These are phyloP conservation scores for Tulasnella sp. DNA, from an alignment of 768 basidiomycete species.

Conservation along the genomic window DNA sequence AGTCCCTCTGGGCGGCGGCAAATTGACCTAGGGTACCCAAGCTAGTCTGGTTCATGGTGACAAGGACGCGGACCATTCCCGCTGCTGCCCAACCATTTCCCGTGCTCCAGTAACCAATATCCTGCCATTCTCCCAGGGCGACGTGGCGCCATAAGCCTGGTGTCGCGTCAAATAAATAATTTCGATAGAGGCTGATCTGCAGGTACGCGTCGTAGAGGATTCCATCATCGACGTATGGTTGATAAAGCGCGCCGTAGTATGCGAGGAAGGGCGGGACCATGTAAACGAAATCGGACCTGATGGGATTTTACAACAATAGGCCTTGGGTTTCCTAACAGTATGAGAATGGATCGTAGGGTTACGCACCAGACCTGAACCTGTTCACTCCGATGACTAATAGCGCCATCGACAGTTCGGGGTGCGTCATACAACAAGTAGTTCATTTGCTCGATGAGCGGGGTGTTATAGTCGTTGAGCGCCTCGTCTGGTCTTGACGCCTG, in stretches of 20 bases:
- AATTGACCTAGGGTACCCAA: slow-evolving; percentile 4
- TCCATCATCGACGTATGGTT: slow-evolving; percentile 38
- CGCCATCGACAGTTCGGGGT: slow-evolving; percentile 59
- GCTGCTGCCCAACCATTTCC: slow-evolving; percentile 87
- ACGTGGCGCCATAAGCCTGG: slow-evolving; percentile 68
- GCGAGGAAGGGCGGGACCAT: slow-evolving; percentile 85
- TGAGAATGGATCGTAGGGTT: background rate
- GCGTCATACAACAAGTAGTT: slow-evolving; percentile 45
- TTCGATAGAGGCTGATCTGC: slow-evolving; percentile 62
- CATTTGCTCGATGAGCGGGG: slow-evolving; percentile 35
- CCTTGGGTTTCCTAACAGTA: background rate
- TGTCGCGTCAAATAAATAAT: slow-evolving; percentile 45
- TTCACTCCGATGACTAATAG: slow-evolving; percentile 62
- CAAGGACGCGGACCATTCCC: slow-evolving; percentile 74
- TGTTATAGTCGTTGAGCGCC: slow-evolving; percentile 45
- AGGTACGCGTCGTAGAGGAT: slow-evolving; percentile 54
- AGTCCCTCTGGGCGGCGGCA: slow-evolving; percentile 39
- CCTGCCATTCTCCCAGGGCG: slow-evolving; percentile 43
- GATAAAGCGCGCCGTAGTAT: slow-evolving; percentile 48
- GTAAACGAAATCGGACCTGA: slow-evolving; percentile 68
- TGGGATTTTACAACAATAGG: background rate
- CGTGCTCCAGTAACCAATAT: slow-evolving; percentile 71
- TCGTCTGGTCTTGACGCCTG: slow-evolving; percentile 36
- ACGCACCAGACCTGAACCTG: slow-evolving; percentile 63
- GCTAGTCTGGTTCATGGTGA: slow-evolving; percentile 41